Evolutionary conservation across 371 early-diverging fungal genomes (phyloP).

Genomic region (Mortierella sp.): DNA sequence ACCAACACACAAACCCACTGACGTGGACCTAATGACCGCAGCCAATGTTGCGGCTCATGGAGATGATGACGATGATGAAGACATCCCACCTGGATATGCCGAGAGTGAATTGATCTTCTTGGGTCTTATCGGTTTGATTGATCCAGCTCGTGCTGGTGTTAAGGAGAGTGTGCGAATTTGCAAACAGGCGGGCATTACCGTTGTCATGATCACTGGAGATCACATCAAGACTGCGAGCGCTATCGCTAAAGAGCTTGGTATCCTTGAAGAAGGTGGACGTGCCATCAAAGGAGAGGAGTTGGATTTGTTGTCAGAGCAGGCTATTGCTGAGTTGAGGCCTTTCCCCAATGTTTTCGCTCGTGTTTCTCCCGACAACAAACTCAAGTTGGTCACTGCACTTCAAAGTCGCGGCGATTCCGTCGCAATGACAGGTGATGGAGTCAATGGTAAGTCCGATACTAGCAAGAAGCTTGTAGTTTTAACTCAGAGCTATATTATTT

Average conservation of each 20-base stretch:
- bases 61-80: conserved; percentile 52
- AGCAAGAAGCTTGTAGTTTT: neutral
- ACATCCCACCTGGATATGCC: conserved; percentile 45
- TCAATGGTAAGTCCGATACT: conserved; percentile 65
- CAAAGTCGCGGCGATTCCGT: conserved; percentile 82
- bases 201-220: conserved; percentile 88
- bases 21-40: conserved; percentile 46
- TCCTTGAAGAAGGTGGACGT: conserved; percentile 61
- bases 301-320: conserved; percentile 73
- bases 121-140: conserved; percentile 84
- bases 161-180: conserved; percentile 71
- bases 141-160: conserved; percentile 80
- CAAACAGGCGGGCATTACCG: conserved; percentile 79
- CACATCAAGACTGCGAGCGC: conserved; percentile 82
- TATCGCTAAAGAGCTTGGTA: conserved; percentile 80
- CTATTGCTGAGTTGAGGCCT: conserved; percentile 67
- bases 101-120: conserved; percentile 77
- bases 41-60: conserved; percentile 35
- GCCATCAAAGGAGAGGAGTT: conserved; percentile 74
- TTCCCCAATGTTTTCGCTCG: conserved; percentile 83
- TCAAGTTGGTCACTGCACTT: conserved; percentile 95
- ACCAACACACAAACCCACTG: conserved; percentile 35
- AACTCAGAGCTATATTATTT: neutral
- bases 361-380: conserved; percentile 93
- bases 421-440: conserved; percentile 93